These are phyloP conservation scores for Nannochloropsis oceanica DNA, from an alignment of 108 stramenopile species.

Conservation along the genomic window DNA sequence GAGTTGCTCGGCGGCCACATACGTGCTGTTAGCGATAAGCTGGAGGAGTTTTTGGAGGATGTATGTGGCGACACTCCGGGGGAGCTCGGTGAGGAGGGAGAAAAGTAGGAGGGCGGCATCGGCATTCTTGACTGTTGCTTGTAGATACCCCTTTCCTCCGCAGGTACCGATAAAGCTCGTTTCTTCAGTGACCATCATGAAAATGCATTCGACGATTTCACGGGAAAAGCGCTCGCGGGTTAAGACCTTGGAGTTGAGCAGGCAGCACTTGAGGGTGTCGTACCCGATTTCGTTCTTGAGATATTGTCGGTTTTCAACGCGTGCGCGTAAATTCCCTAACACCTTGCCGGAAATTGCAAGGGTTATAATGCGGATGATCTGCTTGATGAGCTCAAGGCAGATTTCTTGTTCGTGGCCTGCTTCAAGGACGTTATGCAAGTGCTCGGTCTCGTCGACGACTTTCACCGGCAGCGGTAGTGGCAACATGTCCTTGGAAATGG, in stretches of 20 bases:
- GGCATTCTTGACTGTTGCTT: neutral
- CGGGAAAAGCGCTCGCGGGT: neutral
- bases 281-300: conserved; percentile 17
- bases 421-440: neutral
- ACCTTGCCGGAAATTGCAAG: neutral
- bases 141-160: neutral
- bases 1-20: neutral
- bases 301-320: conserved; percentile 11
- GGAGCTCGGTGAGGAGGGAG: neutral
- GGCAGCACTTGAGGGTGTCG: conserved; percentile 22
- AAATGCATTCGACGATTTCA: neutral
- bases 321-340: neutral
- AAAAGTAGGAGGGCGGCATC: neutral
- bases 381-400: neutral
- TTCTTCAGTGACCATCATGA: neutral
- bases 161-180: neutral
- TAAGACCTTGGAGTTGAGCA: conserved; percentile 23
- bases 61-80: neutral
- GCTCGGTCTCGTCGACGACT: neutral
- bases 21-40: neutral
- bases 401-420: neutral
- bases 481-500: neutral
- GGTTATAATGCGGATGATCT: neutral
- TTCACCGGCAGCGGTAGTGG: too few relatives aligned
- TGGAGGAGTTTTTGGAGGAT: neutral